These are phyloP conservation scores for Cordyceps farinosa DNA, from an alignment of 2,329 filamentous ascomycete species.

Conservation along the genomic window DNA sequence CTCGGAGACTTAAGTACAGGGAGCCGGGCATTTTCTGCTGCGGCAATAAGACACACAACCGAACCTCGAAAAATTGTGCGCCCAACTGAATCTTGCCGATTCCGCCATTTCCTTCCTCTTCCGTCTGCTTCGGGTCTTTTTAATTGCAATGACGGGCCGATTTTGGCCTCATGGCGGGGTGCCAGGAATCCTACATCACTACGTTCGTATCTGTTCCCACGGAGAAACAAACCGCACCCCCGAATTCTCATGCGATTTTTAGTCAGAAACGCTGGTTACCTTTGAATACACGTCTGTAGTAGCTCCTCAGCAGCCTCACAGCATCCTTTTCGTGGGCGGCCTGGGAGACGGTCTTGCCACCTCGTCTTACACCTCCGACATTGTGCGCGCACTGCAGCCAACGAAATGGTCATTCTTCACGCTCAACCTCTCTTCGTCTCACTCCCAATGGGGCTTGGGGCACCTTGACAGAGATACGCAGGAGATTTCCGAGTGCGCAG, in stretches of 20 bases:
- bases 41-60: too few species aligned
- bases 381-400: constrained; percentile 38
- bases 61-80: background rate
- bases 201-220: constrained; percentile 23
- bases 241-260: background rate
- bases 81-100: constrained; percentile 12
- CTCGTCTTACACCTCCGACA: constrained; percentile 43
- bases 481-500: constrained; percentile 31
- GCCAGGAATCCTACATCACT: constrained; percentile 33
- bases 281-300: constrained; percentile 35
- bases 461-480: constrained; percentile 36
- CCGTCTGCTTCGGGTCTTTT: background rate
- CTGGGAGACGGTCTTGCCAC: constrained; percentile 49
- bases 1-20: background rate
- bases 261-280: constrained; percentile 37
- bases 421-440: constrained; percentile 38
- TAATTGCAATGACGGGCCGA: constrained; percentile 25
- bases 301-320: constrained; percentile 36
- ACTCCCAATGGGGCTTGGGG: constrained; percentile 34
- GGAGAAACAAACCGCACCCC: background rate
- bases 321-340: constrained; percentile 50
- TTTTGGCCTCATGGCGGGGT: constrained; percentile 34
- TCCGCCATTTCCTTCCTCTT: background rate
- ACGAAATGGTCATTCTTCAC: constrained; percentile 36
- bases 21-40: too few species aligned